A percentile compares a stretch with the other conserved stretches of the same genome.
Conservation (phyloP, 805 yeast genomes). For the Nakazawaea ambrosiae region DNA sequence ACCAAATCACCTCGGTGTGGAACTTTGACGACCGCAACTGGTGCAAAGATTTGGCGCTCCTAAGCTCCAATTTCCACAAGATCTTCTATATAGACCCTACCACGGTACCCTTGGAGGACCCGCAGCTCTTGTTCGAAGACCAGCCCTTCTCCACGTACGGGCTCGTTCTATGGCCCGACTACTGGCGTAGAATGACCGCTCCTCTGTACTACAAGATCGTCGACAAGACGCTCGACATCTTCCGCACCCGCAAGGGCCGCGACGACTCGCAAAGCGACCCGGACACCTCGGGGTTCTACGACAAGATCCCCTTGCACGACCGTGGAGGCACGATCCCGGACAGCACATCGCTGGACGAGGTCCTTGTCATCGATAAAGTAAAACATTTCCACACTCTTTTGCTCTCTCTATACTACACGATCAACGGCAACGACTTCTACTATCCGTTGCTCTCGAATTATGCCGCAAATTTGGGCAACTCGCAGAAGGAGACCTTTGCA, state of each 20-base stretch:
- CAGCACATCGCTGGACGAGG: slow-evolving; percentile 66
- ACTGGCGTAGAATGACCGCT: slow-evolving; percentile 64
- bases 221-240: slow-evolving; percentile 18
- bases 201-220: slow-evolving; percentile 44
- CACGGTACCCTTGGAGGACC: slow-evolving; percentile 34
- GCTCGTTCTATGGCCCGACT: slow-evolving; percentile 69
- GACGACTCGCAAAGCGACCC: slow-evolving; percentile 27
- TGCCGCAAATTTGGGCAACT: slow-evolving; percentile 56
- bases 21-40: slow-evolving; percentile 54
- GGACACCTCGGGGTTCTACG: slow-evolving; percentile 16
- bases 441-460: slow-evolving; percentile 58
- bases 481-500: slow-evolving; percentile 74
- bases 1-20: slow-evolving; percentile 36
- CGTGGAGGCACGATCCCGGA: slow-evolving; percentile 64
- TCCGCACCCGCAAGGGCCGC: slow-evolving; percentile 1
- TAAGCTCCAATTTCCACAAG: slow-evolving; percentile 38
- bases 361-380: slow-evolving; percentile 49
- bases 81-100: slow-evolving; percentile 40
- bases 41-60: slow-evolving; percentile 32
- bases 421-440: slow-evolving; percentile 53
- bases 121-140: slow-evolving; percentile 25
- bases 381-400: slow-evolving; percentile 52
- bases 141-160: slow-evolving; percentile 43
- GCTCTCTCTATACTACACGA: slow-evolving; percentile 57
- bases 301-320: slow-evolving; percentile 48